Evolutionary conservation across 2,329 filamentous ascomycete species (phyloP), one percentile per base, ranked within the genome.

Genomic region (Ophiostoma australiae): DNA sequence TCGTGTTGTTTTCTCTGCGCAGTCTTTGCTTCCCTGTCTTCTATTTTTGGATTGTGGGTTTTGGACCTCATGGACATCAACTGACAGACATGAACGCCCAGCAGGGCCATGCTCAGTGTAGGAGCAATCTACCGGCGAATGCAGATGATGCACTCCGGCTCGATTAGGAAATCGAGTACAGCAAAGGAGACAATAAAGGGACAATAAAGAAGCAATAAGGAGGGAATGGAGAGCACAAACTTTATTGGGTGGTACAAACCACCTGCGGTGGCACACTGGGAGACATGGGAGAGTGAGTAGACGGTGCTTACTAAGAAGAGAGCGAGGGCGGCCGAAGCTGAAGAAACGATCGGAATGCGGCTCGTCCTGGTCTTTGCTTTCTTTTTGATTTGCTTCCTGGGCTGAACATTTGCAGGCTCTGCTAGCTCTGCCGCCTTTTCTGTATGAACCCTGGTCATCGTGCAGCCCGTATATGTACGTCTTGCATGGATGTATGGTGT

Each of bases 381-480:
- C 17, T n/a, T n/a, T 2, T 44, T 48, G 17, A n/a, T 39, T 39
- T 39, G 41, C 5, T 20, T 44, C 41, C 7, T 48, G 44, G 44
- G 44, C 44, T 48, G 44, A 48, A 48, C 8, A 6, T 48, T 20
- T 20, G 41, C 41, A 20, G 41, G 3, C 17, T 48, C 41, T 48
- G 17, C 15, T n/a, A 3, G 10, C 15, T 48, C 44, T 48, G 44
- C 44, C 20, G 44, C 20, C 44, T n/a, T 48, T 39, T 48, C 17
- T n/a, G 44, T 63, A 33, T 13, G 27, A 63, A 63, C 23, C 58
- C 31, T 63, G 58, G 58, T 3, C 31, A 63, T 63, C 58, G 27
- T 66, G 63, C 63, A 66, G 63, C 63, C 63, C 63, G 63, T 66
- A 66, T 66, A 37, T 66, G 63, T 66, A 66, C 31, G 63, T 39